Conservation (phyloP, 176 grass and related monocot species). For the Phoenix dactylifera region DNA sequence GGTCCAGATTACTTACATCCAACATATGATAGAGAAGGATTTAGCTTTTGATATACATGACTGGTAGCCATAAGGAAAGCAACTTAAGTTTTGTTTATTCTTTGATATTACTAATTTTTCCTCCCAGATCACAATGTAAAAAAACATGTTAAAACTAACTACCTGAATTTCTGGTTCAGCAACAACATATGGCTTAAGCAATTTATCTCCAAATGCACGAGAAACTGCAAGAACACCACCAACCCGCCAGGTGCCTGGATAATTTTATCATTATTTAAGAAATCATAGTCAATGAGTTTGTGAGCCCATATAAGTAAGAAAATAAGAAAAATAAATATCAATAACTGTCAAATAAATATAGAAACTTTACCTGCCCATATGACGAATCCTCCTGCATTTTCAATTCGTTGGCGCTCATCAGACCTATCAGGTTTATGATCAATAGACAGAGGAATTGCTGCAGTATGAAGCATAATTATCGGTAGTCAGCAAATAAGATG, state of each 20-base stretch:
- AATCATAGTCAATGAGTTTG: neutral
- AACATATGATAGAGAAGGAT: too few relatives aligned
- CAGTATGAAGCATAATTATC: constrained; percentile 1
- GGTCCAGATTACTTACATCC: too few relatives aligned
- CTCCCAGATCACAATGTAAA: too few relatives aligned
- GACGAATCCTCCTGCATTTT: constrained; percentile 39
- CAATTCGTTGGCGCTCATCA: constrained; percentile 41
- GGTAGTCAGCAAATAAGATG: neutral
- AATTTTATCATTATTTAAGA: neutral
- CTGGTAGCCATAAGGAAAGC: too few relatives aligned
- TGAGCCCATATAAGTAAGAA: neutral
- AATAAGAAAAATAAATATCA: constrained; percentile 6
- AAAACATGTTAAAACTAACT: neutral
- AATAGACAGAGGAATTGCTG: constrained; percentile 28
- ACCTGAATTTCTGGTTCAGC: constrained; percentile 50
- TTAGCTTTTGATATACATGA: too few relatives aligned
- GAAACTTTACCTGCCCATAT: constrained; percentile 32
- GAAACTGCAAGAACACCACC: constrained; percentile 43
- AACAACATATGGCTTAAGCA: constrained; percentile 35
- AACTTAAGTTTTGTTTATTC: too few relatives aligned
- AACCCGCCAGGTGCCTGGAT: constrained; percentile 35
- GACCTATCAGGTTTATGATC: constrained; percentile 45
- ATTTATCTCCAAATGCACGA: constrained; percentile 39
- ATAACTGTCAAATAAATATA: neutral
- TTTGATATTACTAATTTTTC: too few relatives aligned